These are phyloP conservation scores for Naumovozyma castellii DNA, from an alignment of 805 yeast genomes.

Conservation along the genomic window DNA sequence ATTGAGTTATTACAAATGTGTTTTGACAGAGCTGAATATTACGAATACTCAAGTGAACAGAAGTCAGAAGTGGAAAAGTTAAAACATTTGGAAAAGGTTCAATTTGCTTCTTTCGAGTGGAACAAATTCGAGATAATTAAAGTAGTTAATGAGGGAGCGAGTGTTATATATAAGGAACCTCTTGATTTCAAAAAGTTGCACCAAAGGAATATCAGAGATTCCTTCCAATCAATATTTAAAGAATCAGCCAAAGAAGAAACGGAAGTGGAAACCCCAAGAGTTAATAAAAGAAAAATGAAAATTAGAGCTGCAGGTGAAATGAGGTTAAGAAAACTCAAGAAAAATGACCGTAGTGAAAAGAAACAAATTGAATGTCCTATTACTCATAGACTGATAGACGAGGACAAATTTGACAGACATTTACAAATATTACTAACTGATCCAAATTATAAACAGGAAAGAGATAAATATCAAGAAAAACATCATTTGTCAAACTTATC, in stretches of 20 bases:
- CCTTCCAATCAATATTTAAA: background rate
- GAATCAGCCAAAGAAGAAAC: background rate
- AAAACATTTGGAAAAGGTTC: constrained; percentile 34
- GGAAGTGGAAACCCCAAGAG: constrained; percentile 36
- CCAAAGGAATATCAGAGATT: constrained; percentile 4
- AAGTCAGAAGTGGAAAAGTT: constrained; percentile 28
- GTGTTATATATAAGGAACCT: constrained; percentile 46
- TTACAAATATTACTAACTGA: constrained; percentile 61
- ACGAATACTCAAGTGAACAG: constrained; percentile 30
- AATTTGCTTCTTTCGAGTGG: constrained; percentile 78
- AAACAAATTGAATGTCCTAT: constrained; percentile 63
- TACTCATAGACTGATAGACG: constrained; percentile 62
- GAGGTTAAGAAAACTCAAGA: constrained; percentile 30
- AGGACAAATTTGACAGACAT: constrained; percentile 61
- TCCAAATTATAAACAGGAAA: constrained; percentile 67
- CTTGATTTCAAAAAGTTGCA: constrained; percentile 32
- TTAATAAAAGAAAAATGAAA: constrained; percentile 26
- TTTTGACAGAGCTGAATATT: constrained; percentile 47
- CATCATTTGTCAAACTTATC: constrained; percentile 42
- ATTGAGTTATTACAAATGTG: constrained; percentile 21
- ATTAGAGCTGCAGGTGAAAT: constrained; percentile 65
- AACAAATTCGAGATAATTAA: constrained; percentile 68
- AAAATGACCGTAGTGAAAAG: background rate
- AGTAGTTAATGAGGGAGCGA: constrained; percentile 55
- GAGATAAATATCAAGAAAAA: constrained; percentile 46